These are phyloP conservation scores for Massarina eburnea DNA, from an alignment of 2,329 filamentous ascomycete species.

Conservation along the genomic window DNA sequence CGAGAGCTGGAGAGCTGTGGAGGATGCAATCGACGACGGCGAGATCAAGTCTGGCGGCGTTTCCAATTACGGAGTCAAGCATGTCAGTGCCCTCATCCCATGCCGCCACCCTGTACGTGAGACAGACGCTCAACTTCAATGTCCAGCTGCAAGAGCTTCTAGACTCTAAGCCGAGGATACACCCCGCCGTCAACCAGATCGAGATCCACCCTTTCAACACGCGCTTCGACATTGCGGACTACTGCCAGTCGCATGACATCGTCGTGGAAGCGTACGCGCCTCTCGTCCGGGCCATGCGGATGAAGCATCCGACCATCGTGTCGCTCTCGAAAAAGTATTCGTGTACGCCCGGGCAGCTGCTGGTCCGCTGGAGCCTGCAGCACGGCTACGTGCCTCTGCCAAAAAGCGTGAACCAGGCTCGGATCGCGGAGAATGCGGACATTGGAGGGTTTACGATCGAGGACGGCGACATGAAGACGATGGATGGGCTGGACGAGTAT, in stretches of 20 bases:
- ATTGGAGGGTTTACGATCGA: constrained; percentile 64
- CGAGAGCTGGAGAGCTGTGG: constrained; percentile 74
- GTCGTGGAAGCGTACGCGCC: constrained; percentile 79
- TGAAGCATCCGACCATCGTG: constrained; percentile 66
- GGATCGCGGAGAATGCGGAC: constrained; percentile 66
- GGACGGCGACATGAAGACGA: constrained; percentile 60
- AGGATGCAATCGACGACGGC: constrained; percentile 72
- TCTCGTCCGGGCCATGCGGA: constrained; percentile 68
- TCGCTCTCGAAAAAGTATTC: constrained; percentile 66
- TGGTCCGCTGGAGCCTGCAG: constrained; percentile 79
- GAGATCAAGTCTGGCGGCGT: constrained; percentile 73
- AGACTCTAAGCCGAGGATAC: constrained; percentile 60
- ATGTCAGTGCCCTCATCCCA: constrained; percentile 50
- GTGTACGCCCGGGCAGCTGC: constrained; percentile 71
- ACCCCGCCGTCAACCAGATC: constrained; percentile 76
- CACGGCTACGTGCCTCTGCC: constrained; percentile 72
- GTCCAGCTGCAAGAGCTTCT: constrained; percentile 69
- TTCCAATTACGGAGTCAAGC: constrained; percentile 75
- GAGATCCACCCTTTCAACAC: constrained; percentile 83
- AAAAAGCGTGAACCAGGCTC: constrained; percentile 66
- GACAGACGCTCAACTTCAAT: background rate
- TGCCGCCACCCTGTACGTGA: background rate
- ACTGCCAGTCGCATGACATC: constrained; percentile 67
- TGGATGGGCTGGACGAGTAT: constrained; percentile 71
- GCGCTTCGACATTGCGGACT: constrained; percentile 64